A percentile compares a stretch with the other conserved stretches of the same genome.
These are phyloP conservation scores for Rhizopogon roseolus DNA, from an alignment of 768 basidiomycete species.

Conservation along the genomic window DNA sequence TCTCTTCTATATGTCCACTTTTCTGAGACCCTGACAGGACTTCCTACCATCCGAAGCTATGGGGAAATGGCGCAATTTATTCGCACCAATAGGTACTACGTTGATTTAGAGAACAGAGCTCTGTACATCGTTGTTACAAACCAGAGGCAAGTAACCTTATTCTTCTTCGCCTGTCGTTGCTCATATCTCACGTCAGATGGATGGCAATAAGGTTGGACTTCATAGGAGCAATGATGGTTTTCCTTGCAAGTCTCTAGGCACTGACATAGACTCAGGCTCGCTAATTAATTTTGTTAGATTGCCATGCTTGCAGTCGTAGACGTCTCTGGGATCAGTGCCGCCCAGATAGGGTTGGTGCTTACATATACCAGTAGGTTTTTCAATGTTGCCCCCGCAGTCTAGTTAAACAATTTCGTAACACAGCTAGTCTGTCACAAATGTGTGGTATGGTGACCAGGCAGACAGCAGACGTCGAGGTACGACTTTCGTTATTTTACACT, in stretches of 20 bases:
- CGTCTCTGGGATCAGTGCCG: conserved; percentile 52
- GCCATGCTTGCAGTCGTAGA: conserved; percentile 60
- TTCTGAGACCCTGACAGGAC: conserved; percentile 69
- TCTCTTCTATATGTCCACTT: conserved; percentile 76
- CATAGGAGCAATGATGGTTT: conserved; percentile 56
- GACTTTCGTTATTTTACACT: conserved; percentile 1
- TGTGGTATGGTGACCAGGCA: conserved; percentile 53
- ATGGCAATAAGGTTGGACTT: conserved; percentile 69
- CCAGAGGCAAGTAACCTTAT: conserved; percentile 40
- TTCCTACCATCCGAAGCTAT: conserved; percentile 71
- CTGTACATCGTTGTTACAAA: conserved; percentile 62
- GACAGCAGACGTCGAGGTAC: conserved; percentile 61
- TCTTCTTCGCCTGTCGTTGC: not conserved
- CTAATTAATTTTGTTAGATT: conserved; percentile 39
- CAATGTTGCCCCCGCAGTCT: not conserved
- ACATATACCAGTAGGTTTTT: conserved; percentile 53
- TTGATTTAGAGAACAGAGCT: conserved; percentile 74
- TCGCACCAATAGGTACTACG: conserved; percentile 55
- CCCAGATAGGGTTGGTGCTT: conserved; percentile 68
- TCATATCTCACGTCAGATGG: conserved; percentile 40
- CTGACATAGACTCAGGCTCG: no score
- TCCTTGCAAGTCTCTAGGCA: conserved; percentile 37
- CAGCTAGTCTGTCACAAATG: conserved; percentile 47
- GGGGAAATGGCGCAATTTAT: conserved; percentile 60
- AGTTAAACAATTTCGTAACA: not conserved